phyloP scores from a whole-genome alignment of 768 basidiomycete genomes.

The Tricholoma saponaceum region DNA sequence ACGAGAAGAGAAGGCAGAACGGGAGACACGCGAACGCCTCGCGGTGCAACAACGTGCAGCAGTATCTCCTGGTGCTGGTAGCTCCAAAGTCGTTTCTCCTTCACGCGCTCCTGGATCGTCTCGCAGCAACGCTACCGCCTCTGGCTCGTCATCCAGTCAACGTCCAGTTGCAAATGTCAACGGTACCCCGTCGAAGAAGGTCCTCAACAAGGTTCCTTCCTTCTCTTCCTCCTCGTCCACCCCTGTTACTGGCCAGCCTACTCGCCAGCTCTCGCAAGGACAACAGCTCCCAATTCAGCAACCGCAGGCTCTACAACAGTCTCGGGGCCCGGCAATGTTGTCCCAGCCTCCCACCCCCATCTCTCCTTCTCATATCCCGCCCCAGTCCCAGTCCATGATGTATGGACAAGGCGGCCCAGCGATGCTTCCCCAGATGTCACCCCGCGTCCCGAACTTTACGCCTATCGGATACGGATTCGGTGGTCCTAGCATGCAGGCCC shows the following conservation, averaged over 20 bases:
- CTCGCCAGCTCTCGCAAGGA: conserved; percentile 16
- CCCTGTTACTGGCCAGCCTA: conserved; percentile 26
- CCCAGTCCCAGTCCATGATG: conserved; percentile 39
- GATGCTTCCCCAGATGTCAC: conserved; percentile 48
- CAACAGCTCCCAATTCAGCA: conserved; percentile 26
- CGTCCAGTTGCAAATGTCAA: conserved; percentile 38
- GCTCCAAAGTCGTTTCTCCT: conserved; percentile 40
- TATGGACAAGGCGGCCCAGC: conserved; percentile 37
- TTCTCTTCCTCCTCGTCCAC: conserved; percentile 21
- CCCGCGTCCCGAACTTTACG: conserved; percentile 48
- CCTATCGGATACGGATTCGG: conserved; percentile 53
- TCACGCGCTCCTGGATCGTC: conserved; percentile 43
- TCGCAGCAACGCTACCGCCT: conserved; percentile 37
- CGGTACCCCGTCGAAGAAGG: conserved; percentile 56
- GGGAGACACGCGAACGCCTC: conserved; percentile 26
- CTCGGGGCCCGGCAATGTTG: conserved; percentile 30
- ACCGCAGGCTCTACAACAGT: conserved; percentile 20
- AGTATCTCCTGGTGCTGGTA: conserved; percentile 21
- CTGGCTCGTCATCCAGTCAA: conserved; percentile 35
- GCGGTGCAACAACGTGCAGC: conserved; percentile 44
- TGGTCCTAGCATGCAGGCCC: conserved; percentile 38
- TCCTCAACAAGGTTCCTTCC: conserved; percentile 43
- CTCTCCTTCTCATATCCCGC: conserved; percentile 41
- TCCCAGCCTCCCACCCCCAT: conserved; percentile 49
- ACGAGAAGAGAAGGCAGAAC: conserved; percentile 25